These are phyloP conservation scores for Xylaria longipes DNA, from an alignment of 495 filamentous ascomycete species.

Conservation along the genomic window DNA sequence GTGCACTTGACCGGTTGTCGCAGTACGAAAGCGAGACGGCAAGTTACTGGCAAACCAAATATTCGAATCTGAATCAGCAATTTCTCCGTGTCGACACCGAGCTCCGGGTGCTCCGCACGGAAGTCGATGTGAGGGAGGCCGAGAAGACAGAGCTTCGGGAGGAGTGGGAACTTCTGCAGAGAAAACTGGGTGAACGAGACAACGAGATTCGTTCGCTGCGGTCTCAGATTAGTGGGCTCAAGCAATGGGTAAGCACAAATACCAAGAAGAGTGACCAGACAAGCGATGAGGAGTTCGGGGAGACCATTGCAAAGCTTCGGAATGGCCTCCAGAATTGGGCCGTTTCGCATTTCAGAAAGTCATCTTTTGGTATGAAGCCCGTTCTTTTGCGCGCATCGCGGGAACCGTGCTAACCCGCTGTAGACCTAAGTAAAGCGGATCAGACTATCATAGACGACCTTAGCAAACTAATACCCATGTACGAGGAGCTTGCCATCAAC, in stretches of 20 bases:
- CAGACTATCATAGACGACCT: constrained; percentile 48
- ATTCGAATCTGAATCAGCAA: constrained; percentile 49
- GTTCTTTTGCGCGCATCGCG: constrained; percentile 3
- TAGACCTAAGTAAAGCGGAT: constrained; percentile 49
- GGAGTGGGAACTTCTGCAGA: constrained; percentile 46
- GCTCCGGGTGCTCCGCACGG: constrained; percentile 48
- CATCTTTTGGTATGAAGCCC: constrained; percentile 52
- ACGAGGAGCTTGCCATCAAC: constrained; percentile 49
- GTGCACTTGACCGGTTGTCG: constrained; percentile 52
- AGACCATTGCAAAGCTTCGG: constrained; percentile 53
- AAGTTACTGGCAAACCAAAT: constrained; percentile 56
- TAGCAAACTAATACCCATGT: constrained; percentile 55
- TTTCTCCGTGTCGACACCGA: constrained; percentile 51
- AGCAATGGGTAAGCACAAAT: constrained; percentile 61
- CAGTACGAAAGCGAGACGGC: constrained; percentile 53
- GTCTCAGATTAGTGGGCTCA: constrained; percentile 58
- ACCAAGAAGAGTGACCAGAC: constrained; percentile 54
- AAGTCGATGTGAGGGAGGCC: constrained; percentile 46
- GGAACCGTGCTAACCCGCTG: constrained; percentile 26
- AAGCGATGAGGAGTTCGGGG: constrained; percentile 61
- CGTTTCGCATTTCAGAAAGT: constrained; percentile 59
- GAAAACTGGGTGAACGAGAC: constrained; percentile 47
- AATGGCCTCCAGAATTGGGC: constrained; percentile 66
- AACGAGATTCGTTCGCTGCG: constrained; percentile 51
- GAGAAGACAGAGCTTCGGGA: constrained; percentile 50